Evolutionary conservation across 1,139 yeast genomes (phyloP).

Genomic region (Eremothecium cymbalariae): DNA sequence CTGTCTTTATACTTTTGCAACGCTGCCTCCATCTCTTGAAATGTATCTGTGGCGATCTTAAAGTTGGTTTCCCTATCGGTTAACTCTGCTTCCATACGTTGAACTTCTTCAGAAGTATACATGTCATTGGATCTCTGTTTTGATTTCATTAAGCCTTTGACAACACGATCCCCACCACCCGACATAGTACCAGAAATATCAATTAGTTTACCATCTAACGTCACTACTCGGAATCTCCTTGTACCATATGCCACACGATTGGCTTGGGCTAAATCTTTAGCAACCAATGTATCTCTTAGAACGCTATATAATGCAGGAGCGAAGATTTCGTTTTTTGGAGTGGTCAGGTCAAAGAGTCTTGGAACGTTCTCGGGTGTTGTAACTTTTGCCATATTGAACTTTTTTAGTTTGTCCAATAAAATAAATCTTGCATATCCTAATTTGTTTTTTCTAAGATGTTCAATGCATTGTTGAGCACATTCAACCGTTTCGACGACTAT

Average conservation of each 20-base stretch:
- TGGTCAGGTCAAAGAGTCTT: slow-evolving; percentile 74
- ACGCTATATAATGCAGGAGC: slow-evolving; percentile 87
- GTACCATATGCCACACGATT: slow-evolving; percentile 80
- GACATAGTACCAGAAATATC: slow-evolving; percentile 96
- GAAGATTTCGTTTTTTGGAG: slow-evolving; percentile 58
- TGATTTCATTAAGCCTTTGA: slow-evolving; percentile 37
- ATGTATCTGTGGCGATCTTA: slow-evolving; percentile 45
- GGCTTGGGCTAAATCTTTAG: slow-evolving; percentile 70
- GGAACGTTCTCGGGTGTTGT: slow-evolving; percentile 71
- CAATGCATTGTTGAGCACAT: slow-evolving; percentile 86
- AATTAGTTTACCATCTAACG: slow-evolving; percentile 84
- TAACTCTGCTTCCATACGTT: slow-evolving; percentile 47
- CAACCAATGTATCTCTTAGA: slow-evolving; percentile 79
- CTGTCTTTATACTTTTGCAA: slow-evolving; percentile 52
- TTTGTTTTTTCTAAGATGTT: slow-evolving; percentile 71
- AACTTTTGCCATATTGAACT: slow-evolving; percentile 52
- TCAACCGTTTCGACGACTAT: slow-evolving; percentile 93
- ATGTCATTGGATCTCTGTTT: slow-evolving; percentile 16
- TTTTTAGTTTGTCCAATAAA: slow-evolving; percentile 64
- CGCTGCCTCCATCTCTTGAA: slow-evolving; percentile 51
- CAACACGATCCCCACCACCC: slow-evolving; percentile 79
- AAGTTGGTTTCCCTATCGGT: slow-evolving; percentile 48
- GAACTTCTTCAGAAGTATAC: slow-evolving; percentile 51
- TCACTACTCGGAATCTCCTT: slow-evolving; percentile 81
- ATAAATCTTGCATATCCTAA: slow-evolving; percentile 89